Evolutionary conservation across 2,329 filamentous ascomycete genomes (phyloP).

Genomic region (Microcyclospora tardicrescens): DNA sequence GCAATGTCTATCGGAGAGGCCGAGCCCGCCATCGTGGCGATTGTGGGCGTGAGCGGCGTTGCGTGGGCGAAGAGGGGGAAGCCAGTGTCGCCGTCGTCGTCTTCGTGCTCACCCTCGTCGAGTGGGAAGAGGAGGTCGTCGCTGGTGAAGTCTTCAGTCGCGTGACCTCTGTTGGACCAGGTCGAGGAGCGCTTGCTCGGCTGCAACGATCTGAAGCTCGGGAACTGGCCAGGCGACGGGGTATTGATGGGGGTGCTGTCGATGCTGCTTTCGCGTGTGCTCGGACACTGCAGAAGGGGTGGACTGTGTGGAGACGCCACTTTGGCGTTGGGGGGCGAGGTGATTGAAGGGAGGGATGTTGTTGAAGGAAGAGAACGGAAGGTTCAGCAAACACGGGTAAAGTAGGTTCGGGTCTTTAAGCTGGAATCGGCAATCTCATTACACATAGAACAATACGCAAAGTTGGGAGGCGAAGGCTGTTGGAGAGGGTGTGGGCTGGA

Average conservation of each 20-base stretch:
- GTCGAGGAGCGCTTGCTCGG: conserved; percentile 9
- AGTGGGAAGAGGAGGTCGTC: conserved; percentile 20
- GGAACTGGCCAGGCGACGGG: conserved; percentile 7
- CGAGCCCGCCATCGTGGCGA: conserved; percentile 37
- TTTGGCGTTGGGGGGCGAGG: background rate
- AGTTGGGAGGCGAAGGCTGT: too few relatives aligned
- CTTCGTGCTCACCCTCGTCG: conserved; percentile 14
- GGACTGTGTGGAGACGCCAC: background rate
- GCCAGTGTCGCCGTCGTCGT: background rate
- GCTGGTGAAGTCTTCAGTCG: conserved; percentile 14
- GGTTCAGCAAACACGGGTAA: too few relatives aligned
- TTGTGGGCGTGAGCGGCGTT: conserved; percentile 7
- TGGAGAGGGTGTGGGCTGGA: too few relatives aligned
- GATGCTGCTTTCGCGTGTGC: conserved; percentile 13
- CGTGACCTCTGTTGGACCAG: conserved; percentile 9
- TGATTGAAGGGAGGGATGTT: too few relatives aligned
- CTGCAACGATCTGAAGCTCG: conserved; percentile 4
- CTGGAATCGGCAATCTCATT: too few relatives aligned
- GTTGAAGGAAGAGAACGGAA: too few relatives aligned
- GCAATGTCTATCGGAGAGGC: conserved; percentile 48
- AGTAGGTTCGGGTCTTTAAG: too few relatives aligned
- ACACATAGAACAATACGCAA: too few relatives aligned
- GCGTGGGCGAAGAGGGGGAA: conserved; percentile 13
- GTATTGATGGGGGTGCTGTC: conserved; percentile 18
- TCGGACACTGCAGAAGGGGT: conserved; percentile 4